Base-by-base conservation (phyloP, 208 protist species). In the Trypanosoma melophagium region DNA sequence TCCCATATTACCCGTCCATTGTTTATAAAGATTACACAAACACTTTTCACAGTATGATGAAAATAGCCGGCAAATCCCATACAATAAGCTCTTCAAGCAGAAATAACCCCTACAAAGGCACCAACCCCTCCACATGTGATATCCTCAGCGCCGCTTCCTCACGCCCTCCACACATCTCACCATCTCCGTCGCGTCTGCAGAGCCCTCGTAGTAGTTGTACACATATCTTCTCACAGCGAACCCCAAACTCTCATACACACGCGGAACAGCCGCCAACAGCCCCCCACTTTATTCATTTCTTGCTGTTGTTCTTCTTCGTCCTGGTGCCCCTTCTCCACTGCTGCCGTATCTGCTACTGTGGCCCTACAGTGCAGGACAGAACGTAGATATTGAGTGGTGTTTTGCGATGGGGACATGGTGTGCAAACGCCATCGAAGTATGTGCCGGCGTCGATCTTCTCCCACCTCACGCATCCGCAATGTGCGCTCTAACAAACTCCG, bases 391-490 rank as follows among this genome's bases (percentile, higher is more conserved):
- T 45, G 54, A 0, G 31, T 68, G 14, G 80, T 81, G 10, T 41
- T 45, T 4, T 49, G 53, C 8, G 68, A 69, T 0, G 66, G 50
- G 25, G 17, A 49, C 74, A 93, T 78, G 14, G 87, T 90, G 77
- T 93, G 87, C 22, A 93, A 71, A 38, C 80, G 79, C 87, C 87
- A 93, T 8, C 82, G 79, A 7, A 44, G 25, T 17, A 93, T 74
- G 3, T 0, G 0, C 22, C 71, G 62, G 7, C 60, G 31, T 4
- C 12, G 7, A 9, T 59, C 28, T 31, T 35, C 28, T 17, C 61
- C 72, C 22, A 22, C 64, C 2, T 41, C 47, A 4, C 13, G 53
- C 4, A 61, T 19, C 5, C 19, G 17, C 55, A 52, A 79, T n/a
- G 38, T 71, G 71, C 51, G 55, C 45, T n/a, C 17, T 44, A 93